These are phyloP conservation scores for Fusarium sp. DNA, from an alignment of 2,329 filamentous ascomycete genomes.

Conservation along the genomic window DNA sequence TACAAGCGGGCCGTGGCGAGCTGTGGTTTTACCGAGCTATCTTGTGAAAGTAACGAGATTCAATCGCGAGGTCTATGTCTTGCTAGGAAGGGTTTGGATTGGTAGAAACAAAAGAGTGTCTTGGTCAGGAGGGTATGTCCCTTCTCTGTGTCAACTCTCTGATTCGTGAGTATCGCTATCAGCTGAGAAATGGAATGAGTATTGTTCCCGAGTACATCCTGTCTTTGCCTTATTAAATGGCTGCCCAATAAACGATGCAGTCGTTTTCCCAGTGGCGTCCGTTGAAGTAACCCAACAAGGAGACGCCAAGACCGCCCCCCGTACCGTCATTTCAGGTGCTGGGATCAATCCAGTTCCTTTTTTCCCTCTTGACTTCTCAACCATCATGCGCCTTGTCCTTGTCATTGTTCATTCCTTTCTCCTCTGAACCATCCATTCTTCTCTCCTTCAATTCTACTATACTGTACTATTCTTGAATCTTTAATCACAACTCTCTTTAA, in stretches of 20 bases:
- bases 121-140: too few relatives aligned
- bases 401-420: slow-evolving; percentile 24
- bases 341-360: slow-evolving; percentile 11
- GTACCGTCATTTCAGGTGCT: slow-evolving; percentile 37
- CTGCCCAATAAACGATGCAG: slow-evolving; percentile 23
- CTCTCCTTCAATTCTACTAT: slow-evolving; percentile 12
- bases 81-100: not conserved
- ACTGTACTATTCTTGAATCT: not conserved
- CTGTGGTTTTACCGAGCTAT: slow-evolving; percentile 21
- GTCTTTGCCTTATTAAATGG: slow-evolving; percentile 1
- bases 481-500: slow-evolving; percentile 19
- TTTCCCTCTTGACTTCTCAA: slow-evolving; percentile 16
- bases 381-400: slow-evolving; percentile 23
- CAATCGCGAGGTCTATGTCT: not conserved
- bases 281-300: slow-evolving; percentile 33
- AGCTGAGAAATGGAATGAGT: not conserved
- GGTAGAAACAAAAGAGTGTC: not conserved
- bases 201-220: not conserved
- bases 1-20: slow-evolving; percentile 36
- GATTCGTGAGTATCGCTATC: too few relatives aligned
- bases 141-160: not conserved
- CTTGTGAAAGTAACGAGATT: slow-evolving; percentile 7
- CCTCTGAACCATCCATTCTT: slow-evolving; percentile 1
- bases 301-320: slow-evolving; percentile 33
- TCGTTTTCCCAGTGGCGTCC: slow-evolving; percentile 29